Conservation (phyloP, 192 early-diverging fungal genomes). For the Phlyctochytrium arcticum region DNA sequence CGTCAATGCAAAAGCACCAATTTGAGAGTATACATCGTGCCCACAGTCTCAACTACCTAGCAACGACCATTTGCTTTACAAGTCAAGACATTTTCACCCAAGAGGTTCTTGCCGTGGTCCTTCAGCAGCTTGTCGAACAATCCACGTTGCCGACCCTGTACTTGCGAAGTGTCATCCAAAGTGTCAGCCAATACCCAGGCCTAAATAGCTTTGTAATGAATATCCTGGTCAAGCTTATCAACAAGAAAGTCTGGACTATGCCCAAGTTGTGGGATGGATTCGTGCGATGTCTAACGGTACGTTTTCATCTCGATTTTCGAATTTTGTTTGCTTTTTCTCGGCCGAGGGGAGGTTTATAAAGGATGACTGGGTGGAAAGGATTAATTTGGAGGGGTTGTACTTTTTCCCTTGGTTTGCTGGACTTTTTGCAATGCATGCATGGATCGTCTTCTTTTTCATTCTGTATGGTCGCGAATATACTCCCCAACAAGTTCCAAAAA, state of each 20-base stretch:
- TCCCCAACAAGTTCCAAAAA: too few species aligned
- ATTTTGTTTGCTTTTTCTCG: too few species aligned
- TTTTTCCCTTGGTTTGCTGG: too few species aligned
- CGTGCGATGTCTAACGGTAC: conserved; percentile 57
- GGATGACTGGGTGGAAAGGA: too few species aligned
- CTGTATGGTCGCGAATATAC: too few species aligned
- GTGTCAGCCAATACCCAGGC: conserved; percentile 59
- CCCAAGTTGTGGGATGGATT: conserved; percentile 75
- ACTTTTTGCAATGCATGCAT: too few species aligned
- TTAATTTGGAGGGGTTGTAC: too few species aligned
- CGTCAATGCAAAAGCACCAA: neutral
- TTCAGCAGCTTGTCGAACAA: conserved; percentile 66
- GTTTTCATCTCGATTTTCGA: too few species aligned
- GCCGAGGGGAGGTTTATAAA: too few species aligned
- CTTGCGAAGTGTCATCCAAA: conserved; percentile 73
- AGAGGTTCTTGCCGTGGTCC: conserved; percentile 62
- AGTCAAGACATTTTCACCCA: conserved; percentile 61
- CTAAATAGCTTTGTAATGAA: conserved; percentile 54
- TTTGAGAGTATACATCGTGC: neutral
- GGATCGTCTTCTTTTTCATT: too few species aligned
- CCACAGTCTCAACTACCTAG: conserved; percentile 30
- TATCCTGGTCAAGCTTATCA: conserved; percentile 57
- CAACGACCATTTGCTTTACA: conserved; percentile 70
- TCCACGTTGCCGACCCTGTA: conserved; percentile 64
- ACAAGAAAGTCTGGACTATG: conserved; percentile 64